These are phyloP conservation scores for Cicer arietinum DNA, from an alignment of 306 rosid genomes.

Conservation along the genomic window DNA sequence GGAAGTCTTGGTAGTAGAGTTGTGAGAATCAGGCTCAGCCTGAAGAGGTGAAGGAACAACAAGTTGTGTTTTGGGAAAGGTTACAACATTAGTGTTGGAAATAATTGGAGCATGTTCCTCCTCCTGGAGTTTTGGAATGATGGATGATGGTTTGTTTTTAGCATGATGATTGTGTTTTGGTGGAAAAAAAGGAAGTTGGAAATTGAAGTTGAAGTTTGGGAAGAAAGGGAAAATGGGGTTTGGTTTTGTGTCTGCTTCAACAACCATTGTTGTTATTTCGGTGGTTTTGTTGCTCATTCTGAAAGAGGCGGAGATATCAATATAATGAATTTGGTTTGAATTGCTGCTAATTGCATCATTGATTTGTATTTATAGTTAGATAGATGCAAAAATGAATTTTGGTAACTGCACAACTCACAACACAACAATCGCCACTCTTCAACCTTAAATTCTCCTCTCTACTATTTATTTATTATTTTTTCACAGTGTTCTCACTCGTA, in stretches of 20 bases:
- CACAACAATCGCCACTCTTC: no score
- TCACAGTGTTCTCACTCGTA: no score
- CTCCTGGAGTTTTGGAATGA: neutral
- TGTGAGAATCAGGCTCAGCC: slow-evolving; percentile 57
- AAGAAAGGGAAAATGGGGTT: slow-evolving; percentile 54
- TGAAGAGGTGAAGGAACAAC: slow-evolving; percentile 57
- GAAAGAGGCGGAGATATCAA: neutral
- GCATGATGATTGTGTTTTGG: neutral
- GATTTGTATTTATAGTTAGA: no score
- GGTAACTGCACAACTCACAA: no score
- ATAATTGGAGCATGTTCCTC: neutral
- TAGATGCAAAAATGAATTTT: no score
- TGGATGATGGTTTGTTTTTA: neutral
- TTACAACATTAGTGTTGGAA: slow-evolving; percentile 30
- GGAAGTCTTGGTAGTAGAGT: slow-evolving; percentile 58
- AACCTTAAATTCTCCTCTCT: no score
- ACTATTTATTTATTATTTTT: no score
- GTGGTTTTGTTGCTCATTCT: slow-evolving; percentile 58
- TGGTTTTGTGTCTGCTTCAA: slow-evolving; percentile 6
- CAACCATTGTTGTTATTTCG: slow-evolving; percentile 41
- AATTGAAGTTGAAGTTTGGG: slow-evolving; percentile 48
- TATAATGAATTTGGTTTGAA: no score
- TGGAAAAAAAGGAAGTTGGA: slow-evolving; percentile 54
- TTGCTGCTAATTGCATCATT: no score
- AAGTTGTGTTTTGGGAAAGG: slow-evolving; percentile 60